Conservation (phyloP, 2,329 filamentous ascomycete genomes). For the Calonectria henricotiae region DNA sequence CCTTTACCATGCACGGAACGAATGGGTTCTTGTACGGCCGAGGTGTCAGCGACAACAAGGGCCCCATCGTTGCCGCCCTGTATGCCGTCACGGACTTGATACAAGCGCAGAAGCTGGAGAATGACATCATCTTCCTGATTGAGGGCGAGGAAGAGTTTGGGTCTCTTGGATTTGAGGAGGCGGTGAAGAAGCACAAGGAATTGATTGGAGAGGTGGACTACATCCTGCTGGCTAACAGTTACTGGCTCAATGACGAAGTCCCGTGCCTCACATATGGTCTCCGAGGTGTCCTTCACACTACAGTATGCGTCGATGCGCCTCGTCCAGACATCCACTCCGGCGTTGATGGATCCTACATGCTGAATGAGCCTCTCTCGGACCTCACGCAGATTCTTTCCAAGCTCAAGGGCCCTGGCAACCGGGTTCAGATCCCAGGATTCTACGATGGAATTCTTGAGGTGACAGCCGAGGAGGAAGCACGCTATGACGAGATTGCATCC, state of each 20-base stretch:
- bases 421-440: conserved; percentile 88
- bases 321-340: conserved; percentile 94
- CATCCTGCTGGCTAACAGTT: conserved; percentile 96
- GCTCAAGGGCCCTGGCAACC: conserved; percentile 85
- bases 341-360: conserved; percentile 93
- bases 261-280: conserved; percentile 96
- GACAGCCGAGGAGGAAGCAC: conserved; percentile 81
- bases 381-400: conserved; percentile 87
- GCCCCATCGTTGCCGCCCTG: conserved; percentile 92
- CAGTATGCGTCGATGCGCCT: conserved; percentile 87
- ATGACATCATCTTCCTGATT: conserved; percentile 94
- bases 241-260: conserved; percentile 97
- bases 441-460: conserved; percentile 88
- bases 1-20: conserved; percentile 89
- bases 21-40: conserved; percentile 96
- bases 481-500: conserved; percentile 88
- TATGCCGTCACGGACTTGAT: conserved; percentile 94
- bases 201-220: conserved; percentile 94
- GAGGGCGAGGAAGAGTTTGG: conserved; percentile 98
- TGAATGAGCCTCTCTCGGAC: conserved; percentile 94
- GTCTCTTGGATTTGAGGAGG: conserved; percentile 90
- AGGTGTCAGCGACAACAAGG: conserved; percentile 98
- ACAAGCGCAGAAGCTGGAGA: conserved; percentile 85
- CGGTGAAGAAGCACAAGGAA: conserved; percentile 84
- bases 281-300: conserved; percentile 93